These are phyloP conservation scores for Cystobasidium slooffiae DNA, from an alignment of 1,284 basidiomycete species.

Conservation along the genomic window DNA sequence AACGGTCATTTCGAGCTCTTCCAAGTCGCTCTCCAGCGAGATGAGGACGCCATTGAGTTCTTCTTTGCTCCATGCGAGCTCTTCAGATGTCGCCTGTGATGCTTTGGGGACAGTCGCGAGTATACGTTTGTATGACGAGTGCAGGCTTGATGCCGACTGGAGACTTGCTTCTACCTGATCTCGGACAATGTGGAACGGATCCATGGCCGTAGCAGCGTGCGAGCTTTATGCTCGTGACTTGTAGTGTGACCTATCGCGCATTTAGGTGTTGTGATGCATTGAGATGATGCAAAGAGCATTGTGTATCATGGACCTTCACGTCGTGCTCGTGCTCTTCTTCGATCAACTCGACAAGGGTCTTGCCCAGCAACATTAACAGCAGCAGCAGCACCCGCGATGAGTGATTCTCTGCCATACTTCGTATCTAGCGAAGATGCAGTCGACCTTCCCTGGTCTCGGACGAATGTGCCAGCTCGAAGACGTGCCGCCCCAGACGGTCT, in stretches of 20 bases:
- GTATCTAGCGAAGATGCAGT: slow-evolving; percentile 4
- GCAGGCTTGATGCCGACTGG: slow-evolving; percentile 28
- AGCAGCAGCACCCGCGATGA: not conserved
- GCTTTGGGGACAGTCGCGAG: slow-evolving; percentile 23
- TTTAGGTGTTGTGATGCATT: not conserved
- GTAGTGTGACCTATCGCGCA: not conserved
- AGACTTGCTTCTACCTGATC: slow-evolving; percentile 36
- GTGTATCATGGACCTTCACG: not conserved
- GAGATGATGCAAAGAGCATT: not conserved
- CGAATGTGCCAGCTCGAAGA: not conserved
- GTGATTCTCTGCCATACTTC: slow-evolving; percentile 26
- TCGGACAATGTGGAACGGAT: slow-evolving; percentile 30
- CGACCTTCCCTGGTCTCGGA: slow-evolving; percentile 16
- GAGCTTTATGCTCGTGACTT: not conserved
- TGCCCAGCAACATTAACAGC: not conserved
- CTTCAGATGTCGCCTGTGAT: slow-evolving; percentile 36
- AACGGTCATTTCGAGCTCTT: slow-evolving; percentile 85
- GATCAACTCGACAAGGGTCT: too few species aligned
- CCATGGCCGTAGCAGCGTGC: not conserved
- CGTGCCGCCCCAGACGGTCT: slow-evolving; percentile 22
- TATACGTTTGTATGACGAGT: slow-evolving; percentile 44
- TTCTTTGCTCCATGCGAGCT: slow-evolving; percentile 41
- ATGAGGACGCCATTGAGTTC: slow-evolving; percentile 76
- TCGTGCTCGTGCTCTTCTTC: not conserved
- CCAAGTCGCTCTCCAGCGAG: slow-evolving; percentile 77